Percentiles rank a stretch among this genome's conserved stretches.
Evolutionary conservation across 495 filamentous ascomycete species (phyloP).

Genomic region (Penicillium pulvis): DNA sequence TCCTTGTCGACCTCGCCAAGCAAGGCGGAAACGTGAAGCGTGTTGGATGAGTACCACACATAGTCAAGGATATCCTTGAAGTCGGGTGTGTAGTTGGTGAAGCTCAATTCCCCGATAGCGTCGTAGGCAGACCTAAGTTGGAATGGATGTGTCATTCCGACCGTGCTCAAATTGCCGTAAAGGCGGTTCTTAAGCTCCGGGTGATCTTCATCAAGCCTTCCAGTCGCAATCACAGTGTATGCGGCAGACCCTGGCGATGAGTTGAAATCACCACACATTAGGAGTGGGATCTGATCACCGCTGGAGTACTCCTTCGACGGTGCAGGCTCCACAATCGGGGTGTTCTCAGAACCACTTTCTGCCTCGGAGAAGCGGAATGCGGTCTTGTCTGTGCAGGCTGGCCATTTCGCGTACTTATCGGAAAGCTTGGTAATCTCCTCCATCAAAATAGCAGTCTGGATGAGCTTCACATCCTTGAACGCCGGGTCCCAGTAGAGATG

Average conservation of each 20-base stretch:
- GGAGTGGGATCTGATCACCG: slow-evolving; percentile 82
- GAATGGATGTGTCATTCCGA: slow-evolving; percentile 94
- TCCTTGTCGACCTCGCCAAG: slow-evolving; percentile 90
- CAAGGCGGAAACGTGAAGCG: slow-evolving; percentile 80
- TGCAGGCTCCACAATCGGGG: slow-evolving; percentile 53
- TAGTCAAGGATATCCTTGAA: slow-evolving; percentile 94
- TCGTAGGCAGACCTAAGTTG: slow-evolving; percentile 85
- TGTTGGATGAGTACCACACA: slow-evolving; percentile 94
- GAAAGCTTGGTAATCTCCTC: slow-evolving; percentile 82
- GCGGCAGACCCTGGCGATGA: slow-evolving; percentile 81
- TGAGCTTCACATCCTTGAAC: slow-evolving; percentile 88
- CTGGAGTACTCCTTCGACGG: slow-evolving; percentile 78
- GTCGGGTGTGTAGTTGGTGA: slow-evolving; percentile 93
- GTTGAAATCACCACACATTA: slow-evolving; percentile 96
- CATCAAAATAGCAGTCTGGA: slow-evolving; percentile 93
- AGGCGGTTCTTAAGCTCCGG: slow-evolving; percentile 68
- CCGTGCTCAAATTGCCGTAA: slow-evolving; percentile 88
- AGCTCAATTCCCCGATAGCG: slow-evolving; percentile 75
- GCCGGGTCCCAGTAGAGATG: slow-evolving; percentile 94
- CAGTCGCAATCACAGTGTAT: slow-evolving; percentile 81
- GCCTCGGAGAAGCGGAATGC: slow-evolving; percentile 65
- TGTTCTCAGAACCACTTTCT: slow-evolving; percentile 55
- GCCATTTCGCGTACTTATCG: slow-evolving; percentile 76
- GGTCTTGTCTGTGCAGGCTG: slow-evolving; percentile 77
- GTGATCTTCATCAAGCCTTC: slow-evolving; percentile 70